phyloP scores from a whole-genome alignment of 768 basidiomycete species.

The Phylloporus sp. region DNA sequence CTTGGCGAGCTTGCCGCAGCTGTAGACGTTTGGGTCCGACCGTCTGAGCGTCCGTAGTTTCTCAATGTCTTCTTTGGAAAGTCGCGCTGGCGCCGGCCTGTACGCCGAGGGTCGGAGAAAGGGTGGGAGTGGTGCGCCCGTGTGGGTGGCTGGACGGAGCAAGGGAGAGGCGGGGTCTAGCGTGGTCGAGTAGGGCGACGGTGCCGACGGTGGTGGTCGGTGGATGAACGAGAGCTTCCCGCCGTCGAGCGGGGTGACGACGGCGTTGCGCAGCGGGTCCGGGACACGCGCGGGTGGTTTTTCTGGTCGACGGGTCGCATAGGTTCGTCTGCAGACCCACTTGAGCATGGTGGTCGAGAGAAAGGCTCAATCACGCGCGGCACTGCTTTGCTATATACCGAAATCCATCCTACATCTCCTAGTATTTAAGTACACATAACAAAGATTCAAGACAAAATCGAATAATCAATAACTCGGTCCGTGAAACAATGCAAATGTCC shows the following conservation, averaged over 20 bases:
- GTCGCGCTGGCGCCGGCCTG: constrained; percentile 32
- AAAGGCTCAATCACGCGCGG: too few relatives aligned
- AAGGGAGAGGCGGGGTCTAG: constrained; percentile 69
- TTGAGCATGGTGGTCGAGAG: constrained; percentile 23
- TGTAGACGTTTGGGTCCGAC: constrained; percentile 54
- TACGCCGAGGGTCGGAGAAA: constrained; percentile 40
- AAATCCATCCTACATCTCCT: constrained; percentile 22
- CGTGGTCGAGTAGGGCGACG: constrained; percentile 66
- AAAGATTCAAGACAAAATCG: constrained; percentile 13
- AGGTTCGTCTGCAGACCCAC: constrained; percentile 29
- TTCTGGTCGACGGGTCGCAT: constrained; percentile 38
- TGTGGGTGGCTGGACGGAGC: constrained; percentile 38
- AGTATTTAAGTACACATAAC: constrained; percentile 32
- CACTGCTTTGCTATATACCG: constrained; percentile 3
- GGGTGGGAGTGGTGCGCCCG: constrained; percentile 42
- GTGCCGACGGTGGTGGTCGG: constrained; percentile 75
- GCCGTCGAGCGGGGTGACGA: constrained; percentile 45
- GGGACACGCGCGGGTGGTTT: constrained; percentile 49
- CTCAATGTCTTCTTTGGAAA: constrained; percentile 48
- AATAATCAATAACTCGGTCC: too few relatives aligned
- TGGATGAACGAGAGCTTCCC: constrained; percentile 73
- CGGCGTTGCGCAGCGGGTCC: constrained; percentile 53
- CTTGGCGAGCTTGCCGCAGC: constrained; percentile 62
- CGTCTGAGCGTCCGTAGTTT: constrained; percentile 56
- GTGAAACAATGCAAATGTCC: too few relatives aligned